Base-by-base conservation (phyloP, 2,329 filamentous ascomycete species). In the Zymoseptoria crescenta region DNA sequence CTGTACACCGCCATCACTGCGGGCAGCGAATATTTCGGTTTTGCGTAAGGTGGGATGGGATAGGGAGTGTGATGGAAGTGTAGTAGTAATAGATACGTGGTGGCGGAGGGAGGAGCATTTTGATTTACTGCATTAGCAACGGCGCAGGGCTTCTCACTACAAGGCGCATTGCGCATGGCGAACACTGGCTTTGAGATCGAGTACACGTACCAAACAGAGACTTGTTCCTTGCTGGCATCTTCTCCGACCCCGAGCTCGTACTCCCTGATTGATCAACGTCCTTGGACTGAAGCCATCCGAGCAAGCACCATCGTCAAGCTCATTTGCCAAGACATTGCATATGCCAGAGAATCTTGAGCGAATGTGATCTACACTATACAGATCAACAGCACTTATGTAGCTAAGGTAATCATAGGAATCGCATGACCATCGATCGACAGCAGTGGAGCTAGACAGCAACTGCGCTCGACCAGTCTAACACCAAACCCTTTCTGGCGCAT, bases 1-100 rank as follows among this genome's bases (percentile, higher is more conserved):
- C 78, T 99, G 61, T 87, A 95, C 74, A 97, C 92, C 67, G 94
- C 94, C 63, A 96, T 99, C 75, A 99, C 94, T n/a, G 87, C 92
- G 66, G 94, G 94, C 67, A 94, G 91, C 78, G 93, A 97, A 74
- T 97, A 87, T 74, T 99, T 99, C 75, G 94, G 94, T 62, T 97
- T 99, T 76, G 93, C 94, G 69, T 97, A 87, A 45, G 35, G 35
- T 45, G 61, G 24, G 48, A 49, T 10, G 41, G 20, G n/a, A n/a
- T 19, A 49, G 13, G 16, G 3, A 30, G 41, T n/a, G 35, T 45
- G 35, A 4, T 45, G 10, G 35, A 16, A 45, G 35, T 16, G 35
- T 16, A 45, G 35, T 45, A 45, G 35, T 45, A 7, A 45, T 16
- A 45, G 35, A 45, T 16, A n/a, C 35, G 35, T 16, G 35, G 4